Base-by-base conservation (phyloP, 306 rosid genomes). In the Prunus fruticosa region DNA sequence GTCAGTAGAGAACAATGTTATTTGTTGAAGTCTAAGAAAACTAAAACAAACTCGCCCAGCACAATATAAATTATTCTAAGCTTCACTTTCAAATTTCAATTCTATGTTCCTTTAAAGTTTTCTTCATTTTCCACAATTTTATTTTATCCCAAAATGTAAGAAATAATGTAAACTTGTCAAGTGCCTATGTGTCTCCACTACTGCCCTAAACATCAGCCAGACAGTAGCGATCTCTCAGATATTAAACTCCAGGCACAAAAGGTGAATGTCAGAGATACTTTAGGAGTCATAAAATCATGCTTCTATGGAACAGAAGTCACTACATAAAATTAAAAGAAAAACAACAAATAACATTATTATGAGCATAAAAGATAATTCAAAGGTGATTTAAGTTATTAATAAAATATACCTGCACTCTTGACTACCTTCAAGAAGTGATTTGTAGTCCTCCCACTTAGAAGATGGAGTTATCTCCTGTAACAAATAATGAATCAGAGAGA, bases 391-490 rank as follows among this genome's bases (percentile, higher is more conserved):
- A 46, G 38, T 67, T 84, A 52, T 43, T 10, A 67, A 68, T 41
- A 67, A 79, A 58, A 72, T 79, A 78, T 82, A 94, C 98, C 96
- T 90, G 88, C 79, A 89, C 78, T 88, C 97, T 82, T 88, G 93
- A 85, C 91, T 79, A 70, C 70, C 89, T 64, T 86, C 96, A 61
- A 91, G 70, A 74, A 82, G 81, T 75, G 76, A 45, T 86, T 85
- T 87, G 49, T 78, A 82, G 64, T 91, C 93, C 82, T 88, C 98
- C 98, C 98, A 94, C 45, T 74, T 86, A 22, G 95, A 89, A 74
- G 91, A 85, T 73, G 77, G 80, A 7, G 85, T 81, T 79, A 94
- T 86, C 60, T 91, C 98, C 98, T 94, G 88, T 71, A 82, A 82
- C 47, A 23, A 76, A 76, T 4, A 41, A 73, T 62, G 20, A 73